Percentiles rank a stretch among this genome's conserved stretches.
Conservation (phyloP, 257 asterid species). For the Craterostigma plantagineum region DNA sequence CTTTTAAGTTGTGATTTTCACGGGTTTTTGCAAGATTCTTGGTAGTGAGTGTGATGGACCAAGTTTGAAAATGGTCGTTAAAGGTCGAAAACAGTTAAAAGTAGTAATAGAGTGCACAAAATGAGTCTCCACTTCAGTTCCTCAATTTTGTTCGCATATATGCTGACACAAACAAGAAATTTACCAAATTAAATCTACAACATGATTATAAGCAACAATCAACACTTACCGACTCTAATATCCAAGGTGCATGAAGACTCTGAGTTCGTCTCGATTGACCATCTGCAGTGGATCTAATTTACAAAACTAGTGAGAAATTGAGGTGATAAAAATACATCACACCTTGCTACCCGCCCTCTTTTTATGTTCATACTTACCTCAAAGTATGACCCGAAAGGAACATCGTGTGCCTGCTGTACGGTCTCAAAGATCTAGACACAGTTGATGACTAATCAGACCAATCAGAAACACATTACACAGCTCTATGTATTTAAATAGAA, state of each 20-base stretch:
- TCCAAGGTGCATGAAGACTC: slow-evolving; percentile 58
- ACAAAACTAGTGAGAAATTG: slow-evolving; percentile 6
- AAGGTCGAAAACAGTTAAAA: slow-evolving; percentile 1
- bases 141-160: no score
- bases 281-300: slow-evolving; percentile 81
- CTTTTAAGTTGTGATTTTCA: no score
- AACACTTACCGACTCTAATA: slow-evolving; percentile 81
- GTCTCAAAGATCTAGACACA: slow-evolving; percentile 77
- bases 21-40: no score
- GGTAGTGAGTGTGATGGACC: not conserved
- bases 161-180: no score
- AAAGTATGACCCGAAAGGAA: slow-evolving; percentile 91
- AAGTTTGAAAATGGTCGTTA: not conserved
- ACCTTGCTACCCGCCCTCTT: not conserved
- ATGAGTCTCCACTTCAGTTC: no score
- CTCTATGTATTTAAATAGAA: not conserved
- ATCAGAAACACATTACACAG: not conserved
- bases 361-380: slow-evolving; percentile 34
- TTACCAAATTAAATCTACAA: no score
- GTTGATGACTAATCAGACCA: slow-evolving; percentile 3
- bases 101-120: no score
- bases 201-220: slow-evolving; percentile 3
- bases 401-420: slow-evolving; percentile 97
- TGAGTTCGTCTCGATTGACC: slow-evolving; percentile 55
- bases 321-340: not conserved